Evolutionary conservation across 1,284 basidiomycete genomes (phyloP).

Genomic region (Thecaphora thlaspeos): DNA sequence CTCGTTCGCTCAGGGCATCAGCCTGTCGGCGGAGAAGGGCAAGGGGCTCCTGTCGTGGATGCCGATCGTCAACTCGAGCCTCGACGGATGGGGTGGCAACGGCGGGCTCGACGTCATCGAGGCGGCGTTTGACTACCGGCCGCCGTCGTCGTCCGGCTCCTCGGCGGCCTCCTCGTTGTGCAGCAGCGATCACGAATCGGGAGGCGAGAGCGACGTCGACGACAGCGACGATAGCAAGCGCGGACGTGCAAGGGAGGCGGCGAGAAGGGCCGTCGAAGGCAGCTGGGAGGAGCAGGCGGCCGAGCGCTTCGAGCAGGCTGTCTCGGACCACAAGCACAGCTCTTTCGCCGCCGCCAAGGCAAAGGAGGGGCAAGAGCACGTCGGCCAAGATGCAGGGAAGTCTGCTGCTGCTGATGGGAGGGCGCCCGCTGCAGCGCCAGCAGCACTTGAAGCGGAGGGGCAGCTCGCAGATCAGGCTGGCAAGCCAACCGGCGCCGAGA

Average conservation of each 20-base stretch:
- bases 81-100: constrained; percentile 7
- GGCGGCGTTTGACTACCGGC: constrained; percentile 26
- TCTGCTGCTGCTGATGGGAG: no score
- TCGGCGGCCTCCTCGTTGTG: no score
- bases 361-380: no score
- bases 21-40: constrained; percentile 39
- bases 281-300: constrained; percentile 23
- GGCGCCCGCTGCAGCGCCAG: no score
- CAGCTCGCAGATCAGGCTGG: no score
- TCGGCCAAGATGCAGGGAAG: no score
- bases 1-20: constrained; percentile 33
- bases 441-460: no score
- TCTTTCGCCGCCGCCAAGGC: no score
- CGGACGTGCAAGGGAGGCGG: constrained; percentile 2
- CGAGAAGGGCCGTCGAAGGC: neutral
- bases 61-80: constrained; percentile 10
- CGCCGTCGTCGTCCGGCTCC: neutral
- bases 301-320: constrained; percentile 8
- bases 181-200: constrained; percentile 1
- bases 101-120: constrained; percentile 28
- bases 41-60: constrained; percentile 20
- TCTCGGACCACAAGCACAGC: no score
- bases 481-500: neutral
- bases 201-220: constrained; percentile 6
- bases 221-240: constrained; percentile 14